These are phyloP conservation scores for Barnettozyma salicaria DNA, from an alignment of 805 yeast genomes.

Conservation along the genomic window DNA sequence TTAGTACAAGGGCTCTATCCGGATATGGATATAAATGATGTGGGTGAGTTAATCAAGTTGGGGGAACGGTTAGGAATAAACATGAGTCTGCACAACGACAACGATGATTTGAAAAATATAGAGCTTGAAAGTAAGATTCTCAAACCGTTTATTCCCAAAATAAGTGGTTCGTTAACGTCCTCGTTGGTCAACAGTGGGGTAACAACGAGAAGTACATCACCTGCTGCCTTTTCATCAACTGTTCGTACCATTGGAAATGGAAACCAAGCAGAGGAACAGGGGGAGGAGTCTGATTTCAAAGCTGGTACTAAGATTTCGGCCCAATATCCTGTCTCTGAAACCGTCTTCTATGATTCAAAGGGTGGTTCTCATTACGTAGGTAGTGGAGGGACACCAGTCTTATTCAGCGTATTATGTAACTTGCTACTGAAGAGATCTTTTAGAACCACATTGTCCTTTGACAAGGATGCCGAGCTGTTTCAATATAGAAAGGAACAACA, in stretches of 20 bases:
- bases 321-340: slow-evolving; percentile 15
- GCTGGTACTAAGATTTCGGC: not conserved
- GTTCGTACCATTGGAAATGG: not conserved
- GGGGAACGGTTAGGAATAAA: slow-evolving; percentile 21
- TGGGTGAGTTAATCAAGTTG: slow-evolving; percentile 34
- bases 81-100: slow-evolving; percentile 9
- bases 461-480: slow-evolving; percentile 24
- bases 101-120: slow-evolving; percentile 13
- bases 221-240: not conserved
- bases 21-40: slow-evolving; percentile 37
- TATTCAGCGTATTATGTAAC: slow-evolving; percentile 39
- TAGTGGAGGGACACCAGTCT: slow-evolving; percentile 39
- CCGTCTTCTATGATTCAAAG: slow-evolving; percentile 37
- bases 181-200: slow-evolving; percentile 4
- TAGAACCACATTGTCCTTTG: slow-evolving; percentile 34
- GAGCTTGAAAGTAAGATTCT: slow-evolving; percentile 20
- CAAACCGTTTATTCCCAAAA: slow-evolving; percentile 20
- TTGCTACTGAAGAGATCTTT: slow-evolving; percentile 30
- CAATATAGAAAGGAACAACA: slow-evolving; percentile 14
- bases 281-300: not conserved
- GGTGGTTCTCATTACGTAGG: slow-evolving; percentile 46
- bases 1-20: slow-evolving; percentile 39
- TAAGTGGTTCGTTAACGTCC: slow-evolving; percentile 1
- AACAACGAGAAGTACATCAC: not conserved
- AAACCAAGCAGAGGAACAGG: not conserved